phyloP scores from a whole-genome alignment of 108 stramenopile genomes.

The Pseudonitzschia delicatissima region DNA sequence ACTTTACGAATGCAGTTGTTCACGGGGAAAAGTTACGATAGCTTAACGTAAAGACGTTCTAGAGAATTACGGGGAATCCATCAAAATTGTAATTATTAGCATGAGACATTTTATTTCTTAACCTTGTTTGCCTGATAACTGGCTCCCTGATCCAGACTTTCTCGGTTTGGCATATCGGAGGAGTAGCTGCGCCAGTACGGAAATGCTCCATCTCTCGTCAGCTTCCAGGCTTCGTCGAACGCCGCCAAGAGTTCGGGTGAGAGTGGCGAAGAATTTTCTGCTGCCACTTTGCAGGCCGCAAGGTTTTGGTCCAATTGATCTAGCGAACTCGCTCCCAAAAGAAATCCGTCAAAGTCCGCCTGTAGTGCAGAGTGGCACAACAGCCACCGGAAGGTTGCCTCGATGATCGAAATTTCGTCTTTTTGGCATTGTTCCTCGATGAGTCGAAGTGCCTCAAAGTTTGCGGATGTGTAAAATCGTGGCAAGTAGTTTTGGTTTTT shows the following conservation, averaged over 20 bases:
- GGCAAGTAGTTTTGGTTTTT: slow-evolving; percentile 84
- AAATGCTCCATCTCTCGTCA: slow-evolving; percentile 65
- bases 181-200: slow-evolving; percentile 87
- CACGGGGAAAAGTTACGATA: too few relatives aligned
- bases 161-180: slow-evolving; percentile 76
- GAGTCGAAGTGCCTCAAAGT: slow-evolving; percentile 74
- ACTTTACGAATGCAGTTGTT: too few relatives aligned
- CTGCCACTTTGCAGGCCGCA: slow-evolving; percentile 49
- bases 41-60: too few relatives aligned
- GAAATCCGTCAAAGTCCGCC: slow-evolving; percentile 58
- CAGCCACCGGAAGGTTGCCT: slow-evolving; percentile 89
- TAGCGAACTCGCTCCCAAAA: slow-evolving; percentile 80
- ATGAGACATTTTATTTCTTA: slow-evolving; percentile 4
- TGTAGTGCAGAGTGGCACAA: slow-evolving; percentile 76
- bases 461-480: slow-evolving; percentile 73
- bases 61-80: too few relatives aligned
- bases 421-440: slow-evolving; percentile 65
- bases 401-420: slow-evolving; percentile 64
- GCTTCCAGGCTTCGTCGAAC: slow-evolving; percentile 74
- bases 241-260: slow-evolving; percentile 44
- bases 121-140: slow-evolving; percentile 70
- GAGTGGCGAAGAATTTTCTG: slow-evolving; percentile 1
- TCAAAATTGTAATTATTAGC: too few relatives aligned
- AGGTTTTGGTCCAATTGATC: slow-evolving; percentile 78
- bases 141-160: slow-evolving; percentile 74